These are phyloP conservation scores for Acer campestre DNA, from an alignment of 345 rosid species.

Conservation along the genomic window DNA sequence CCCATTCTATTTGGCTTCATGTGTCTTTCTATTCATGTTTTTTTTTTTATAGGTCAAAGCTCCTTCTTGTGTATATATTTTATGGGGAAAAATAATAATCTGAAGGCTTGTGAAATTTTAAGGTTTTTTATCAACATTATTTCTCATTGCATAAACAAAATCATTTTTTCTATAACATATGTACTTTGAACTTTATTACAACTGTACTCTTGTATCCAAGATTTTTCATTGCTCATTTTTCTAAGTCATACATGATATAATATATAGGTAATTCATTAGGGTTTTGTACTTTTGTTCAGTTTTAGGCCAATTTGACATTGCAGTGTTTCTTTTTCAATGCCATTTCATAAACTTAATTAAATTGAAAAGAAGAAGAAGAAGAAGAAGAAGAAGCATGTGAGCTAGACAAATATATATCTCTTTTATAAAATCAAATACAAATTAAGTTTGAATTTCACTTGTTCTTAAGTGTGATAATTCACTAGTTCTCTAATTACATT, in stretches of 20 bases:
- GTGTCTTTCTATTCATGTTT: slow-evolving; percentile 12
- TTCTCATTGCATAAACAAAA: not conserved
- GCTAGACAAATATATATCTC: not conserved
- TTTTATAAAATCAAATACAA: not conserved
- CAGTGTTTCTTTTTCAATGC: not conserved
- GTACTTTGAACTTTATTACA: not conserved
- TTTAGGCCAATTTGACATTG: not conserved
- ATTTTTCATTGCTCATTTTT: not conserved
- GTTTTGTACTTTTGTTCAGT: not conserved
- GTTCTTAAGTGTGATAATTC: not conserved
- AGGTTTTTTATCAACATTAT: not conserved
- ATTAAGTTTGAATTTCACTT: not conserved
- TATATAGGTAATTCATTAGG: not conserved
- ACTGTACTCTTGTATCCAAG: not conserved
- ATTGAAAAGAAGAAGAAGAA: too few species aligned
- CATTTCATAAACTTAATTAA: not conserved
- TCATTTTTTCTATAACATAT: too few species aligned
- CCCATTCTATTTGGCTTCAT: not conserved
- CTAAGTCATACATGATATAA: not conserved
- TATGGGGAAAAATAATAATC: too few species aligned
- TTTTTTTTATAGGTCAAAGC: not conserved
- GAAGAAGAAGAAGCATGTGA: not conserved
- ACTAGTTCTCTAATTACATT: not conserved
- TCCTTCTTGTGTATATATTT: not conserved
- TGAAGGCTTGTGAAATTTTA: not conserved